Conservation (phyloP, 2,329 filamentous ascomycete genomes). For the Tolypocladium nubicola region DNA sequence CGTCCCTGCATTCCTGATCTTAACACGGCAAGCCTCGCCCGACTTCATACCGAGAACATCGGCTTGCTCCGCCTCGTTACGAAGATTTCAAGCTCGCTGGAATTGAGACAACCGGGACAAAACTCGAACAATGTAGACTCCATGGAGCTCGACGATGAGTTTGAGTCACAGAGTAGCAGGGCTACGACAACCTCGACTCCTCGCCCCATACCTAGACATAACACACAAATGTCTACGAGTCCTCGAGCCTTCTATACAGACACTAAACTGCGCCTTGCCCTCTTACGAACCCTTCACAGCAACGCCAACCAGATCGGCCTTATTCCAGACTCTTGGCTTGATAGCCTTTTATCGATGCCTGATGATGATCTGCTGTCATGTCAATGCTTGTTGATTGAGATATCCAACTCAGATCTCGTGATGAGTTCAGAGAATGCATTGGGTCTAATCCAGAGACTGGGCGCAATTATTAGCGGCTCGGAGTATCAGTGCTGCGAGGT, state of each 20-base stretch:
- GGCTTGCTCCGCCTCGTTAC: constrained; percentile 33
- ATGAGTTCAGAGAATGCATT: constrained; percentile 34
- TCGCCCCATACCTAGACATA: constrained; percentile 34
- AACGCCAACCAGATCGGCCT: constrained; percentile 35
- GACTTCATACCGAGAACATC: constrained; percentile 25
- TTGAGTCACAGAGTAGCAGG: constrained; percentile 48
- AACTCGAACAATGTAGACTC: constrained; percentile 31
- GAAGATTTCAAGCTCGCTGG: constrained; percentile 21
- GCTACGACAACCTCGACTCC: constrained; percentile 24
- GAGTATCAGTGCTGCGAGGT: constrained; percentile 66
- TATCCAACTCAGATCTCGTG: constrained; percentile 44
- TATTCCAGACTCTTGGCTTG: constrained; percentile 39
- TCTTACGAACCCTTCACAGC: constrained; percentile 32
- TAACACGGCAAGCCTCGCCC: constrained; percentile 22
- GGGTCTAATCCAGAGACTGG: constrained; percentile 38
- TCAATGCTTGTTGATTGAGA: constrained; percentile 35
- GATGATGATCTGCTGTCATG: constrained; percentile 45
- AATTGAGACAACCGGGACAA: constrained; percentile 10
- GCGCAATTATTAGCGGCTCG: constrained; percentile 40
- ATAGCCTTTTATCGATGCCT: constrained; percentile 35
- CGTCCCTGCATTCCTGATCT: constrained; percentile 37
- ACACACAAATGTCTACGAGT: constrained; percentile 29
- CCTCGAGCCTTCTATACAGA: constrained; percentile 36
- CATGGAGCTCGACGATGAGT: constrained; percentile 59
- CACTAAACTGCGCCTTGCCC: constrained; percentile 31